Conservation (phyloP, 768 basidiomycete species). For the Naganishia randhawae region DNA sequence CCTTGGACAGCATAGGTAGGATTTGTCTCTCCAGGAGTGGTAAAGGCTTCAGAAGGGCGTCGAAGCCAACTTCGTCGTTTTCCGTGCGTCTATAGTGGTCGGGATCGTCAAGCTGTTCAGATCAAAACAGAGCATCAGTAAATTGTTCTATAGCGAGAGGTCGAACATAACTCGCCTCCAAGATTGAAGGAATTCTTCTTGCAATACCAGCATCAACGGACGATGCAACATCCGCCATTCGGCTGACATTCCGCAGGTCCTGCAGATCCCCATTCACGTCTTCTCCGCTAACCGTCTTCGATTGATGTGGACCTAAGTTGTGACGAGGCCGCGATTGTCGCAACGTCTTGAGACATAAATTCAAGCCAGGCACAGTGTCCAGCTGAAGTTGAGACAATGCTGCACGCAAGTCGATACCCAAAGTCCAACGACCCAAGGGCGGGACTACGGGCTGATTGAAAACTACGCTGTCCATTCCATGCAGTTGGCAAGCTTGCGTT, state of each 20-base stretch:
- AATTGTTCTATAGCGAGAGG: too few species aligned
- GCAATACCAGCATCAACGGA: slow-evolving; percentile 59
- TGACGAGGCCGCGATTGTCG: background rate
- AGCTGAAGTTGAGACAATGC: slow-evolving; percentile 65
- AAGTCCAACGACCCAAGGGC: background rate
- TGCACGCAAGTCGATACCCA: slow-evolving; percentile 61
- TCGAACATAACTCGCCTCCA: slow-evolving; percentile 53
- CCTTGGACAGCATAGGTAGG: slow-evolving; percentile 13
- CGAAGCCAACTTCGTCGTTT: slow-evolving; percentile 39
- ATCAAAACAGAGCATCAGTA: slow-evolving; percentile 21
- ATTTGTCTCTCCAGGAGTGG: slow-evolving; percentile 30
- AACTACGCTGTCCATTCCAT: slow-evolving; percentile 33
- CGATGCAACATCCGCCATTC: slow-evolving; percentile 52
- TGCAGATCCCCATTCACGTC: background rate
- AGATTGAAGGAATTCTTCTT: slow-evolving; percentile 48
- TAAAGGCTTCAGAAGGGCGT: slow-evolving; percentile 35
- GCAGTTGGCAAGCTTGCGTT: slow-evolving; percentile 22
- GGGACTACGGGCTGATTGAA: background rate
- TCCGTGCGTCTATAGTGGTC: slow-evolving; percentile 47
- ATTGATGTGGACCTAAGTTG: background rate
- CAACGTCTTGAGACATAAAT: background rate
- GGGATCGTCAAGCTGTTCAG: slow-evolving; percentile 39
- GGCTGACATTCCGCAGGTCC: background rate
- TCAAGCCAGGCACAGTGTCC: background rate
- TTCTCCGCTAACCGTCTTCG: background rate